Conservation (phyloP, 2,329 filamentous ascomycete genomes). For the Diaporthe ampelina region DNA sequence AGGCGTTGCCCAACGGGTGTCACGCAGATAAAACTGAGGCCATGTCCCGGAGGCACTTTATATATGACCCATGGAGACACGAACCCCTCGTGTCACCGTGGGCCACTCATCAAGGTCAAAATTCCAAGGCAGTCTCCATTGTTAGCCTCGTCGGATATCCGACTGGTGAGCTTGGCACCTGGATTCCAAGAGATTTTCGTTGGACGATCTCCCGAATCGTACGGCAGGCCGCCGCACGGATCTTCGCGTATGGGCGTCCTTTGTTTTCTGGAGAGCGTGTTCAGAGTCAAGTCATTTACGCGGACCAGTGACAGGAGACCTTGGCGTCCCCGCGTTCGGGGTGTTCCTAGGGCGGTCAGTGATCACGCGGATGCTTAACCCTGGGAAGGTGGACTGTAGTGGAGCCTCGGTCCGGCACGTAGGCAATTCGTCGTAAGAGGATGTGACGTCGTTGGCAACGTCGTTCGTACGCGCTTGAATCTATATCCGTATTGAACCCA, state of each 20-base stretch:
- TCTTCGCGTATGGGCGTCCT: neutral
- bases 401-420: constrained; percentile 14
- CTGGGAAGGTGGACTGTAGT: constrained; percentile 4
- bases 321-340: constrained; percentile 29
- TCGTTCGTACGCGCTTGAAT: neutral
- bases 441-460: neutral
- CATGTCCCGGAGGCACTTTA: no score
- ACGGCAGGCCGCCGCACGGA: neutral
- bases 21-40: no score
- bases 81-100: neutral
- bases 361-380: constrained; percentile 23
- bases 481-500: neutral
- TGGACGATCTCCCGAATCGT: constrained; percentile 12
- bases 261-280: neutral
- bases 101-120: neutral
- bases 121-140: neutral
- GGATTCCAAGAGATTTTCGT: constrained; percentile 14
- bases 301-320: constrained; percentile 4
- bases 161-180: constrained; percentile 16
- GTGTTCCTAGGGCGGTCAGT: constrained; percentile 19
- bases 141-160: neutral
- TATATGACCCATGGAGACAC: neutral
- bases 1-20: no score
- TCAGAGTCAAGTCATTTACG: constrained; percentile 4
- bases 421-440: neutral